Evolutionary conservation across 2,329 filamentous ascomycete species (phyloP).

Genomic region (Fusarium oxysporum): DNA sequence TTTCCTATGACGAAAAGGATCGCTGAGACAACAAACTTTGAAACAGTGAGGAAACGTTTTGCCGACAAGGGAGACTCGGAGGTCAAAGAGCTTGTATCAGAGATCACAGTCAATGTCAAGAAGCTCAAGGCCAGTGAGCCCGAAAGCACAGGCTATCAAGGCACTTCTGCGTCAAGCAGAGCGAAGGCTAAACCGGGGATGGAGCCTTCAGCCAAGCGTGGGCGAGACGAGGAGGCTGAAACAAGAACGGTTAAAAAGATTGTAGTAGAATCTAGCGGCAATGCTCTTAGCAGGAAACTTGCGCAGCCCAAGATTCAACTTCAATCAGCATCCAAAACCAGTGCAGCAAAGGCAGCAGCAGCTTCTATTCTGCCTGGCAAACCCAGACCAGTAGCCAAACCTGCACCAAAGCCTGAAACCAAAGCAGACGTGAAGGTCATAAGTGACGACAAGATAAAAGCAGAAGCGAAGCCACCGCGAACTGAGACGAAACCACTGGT

Average conservation of each 20-base stretch:
- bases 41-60: constrained; percentile 72
- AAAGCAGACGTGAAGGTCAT: constrained; percentile 44
- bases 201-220: constrained; percentile 51
- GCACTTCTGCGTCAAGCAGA: constrained; percentile 55
- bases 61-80: constrained; percentile 74
- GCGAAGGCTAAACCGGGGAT: constrained; percentile 51
- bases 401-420: constrained; percentile 52
- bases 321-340: constrained; percentile 46
- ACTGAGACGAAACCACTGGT: constrained; percentile 47
- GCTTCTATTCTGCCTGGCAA: constrained; percentile 62
- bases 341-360: constrained; percentile 47
- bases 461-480: constrained; percentile 44
- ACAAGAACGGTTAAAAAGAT: constrained; percentile 57
- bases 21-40: constrained; percentile 73
- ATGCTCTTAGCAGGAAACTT: constrained; percentile 55
- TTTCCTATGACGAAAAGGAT: constrained; percentile 72
- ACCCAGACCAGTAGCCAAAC: constrained; percentile 57
- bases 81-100: constrained; percentile 69
- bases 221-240: constrained; percentile 56
- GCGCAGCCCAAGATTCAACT: constrained; percentile 51
- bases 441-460: constrained; percentile 49
- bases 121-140: constrained; percentile 54
- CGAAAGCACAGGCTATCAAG: constrained; percentile 54
- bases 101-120: constrained; percentile 63
- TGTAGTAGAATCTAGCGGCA: constrained; percentile 54